phyloP scores from a whole-genome alignment of 805 yeast species.

The Ogataea naganishii region DNA sequence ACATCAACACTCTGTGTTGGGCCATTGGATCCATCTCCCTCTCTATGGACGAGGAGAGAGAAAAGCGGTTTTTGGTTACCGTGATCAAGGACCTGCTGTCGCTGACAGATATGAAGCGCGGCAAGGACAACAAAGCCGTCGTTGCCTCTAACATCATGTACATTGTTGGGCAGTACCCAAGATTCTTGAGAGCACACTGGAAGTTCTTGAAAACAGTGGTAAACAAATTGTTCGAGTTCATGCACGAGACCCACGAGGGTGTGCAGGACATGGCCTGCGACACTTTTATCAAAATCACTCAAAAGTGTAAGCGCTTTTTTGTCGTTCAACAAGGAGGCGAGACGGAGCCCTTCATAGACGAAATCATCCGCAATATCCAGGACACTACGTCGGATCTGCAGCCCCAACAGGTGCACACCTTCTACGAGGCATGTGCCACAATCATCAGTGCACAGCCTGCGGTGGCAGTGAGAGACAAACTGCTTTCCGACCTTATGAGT shows the following conservation, averaged over 20 bases:
- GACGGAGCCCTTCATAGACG: slow-evolving; percentile 83
- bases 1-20: slow-evolving; percentile 96
- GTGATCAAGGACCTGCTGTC: slow-evolving; percentile 89
- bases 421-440: slow-evolving; percentile 95
- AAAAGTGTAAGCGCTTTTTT: slow-evolving; percentile 92
- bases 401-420: slow-evolving; percentile 97
- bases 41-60: slow-evolving; percentile 97
- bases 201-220: slow-evolving; percentile 93
- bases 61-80: slow-evolving; percentile 84
- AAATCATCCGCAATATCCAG: slow-evolving; percentile 77
- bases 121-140: slow-evolving; percentile 96
- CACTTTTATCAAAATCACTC: slow-evolving; percentile 92
- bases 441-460: slow-evolving; percentile 83
- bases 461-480: slow-evolving; percentile 56
- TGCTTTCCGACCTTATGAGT: slow-evolving; percentile 74
- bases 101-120: slow-evolving; percentile 91
- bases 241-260: slow-evolving; percentile 99
- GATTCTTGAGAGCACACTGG: slow-evolving; percentile 98
- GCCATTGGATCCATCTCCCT: slow-evolving; percentile 99
- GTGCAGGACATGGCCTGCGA: slow-evolving; percentile 99
- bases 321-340: slow-evolving; percentile 83
- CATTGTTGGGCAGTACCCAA: slow-evolving; percentile 97
- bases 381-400: slow-evolving; percentile 83
- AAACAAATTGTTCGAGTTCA: slow-evolving; percentile 90
- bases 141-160: slow-evolving; percentile 99